These are phyloP conservation scores for Aquilaria agallochum DNA, from an alignment of 441 rosid genomes.

Conservation along the genomic window DNA sequence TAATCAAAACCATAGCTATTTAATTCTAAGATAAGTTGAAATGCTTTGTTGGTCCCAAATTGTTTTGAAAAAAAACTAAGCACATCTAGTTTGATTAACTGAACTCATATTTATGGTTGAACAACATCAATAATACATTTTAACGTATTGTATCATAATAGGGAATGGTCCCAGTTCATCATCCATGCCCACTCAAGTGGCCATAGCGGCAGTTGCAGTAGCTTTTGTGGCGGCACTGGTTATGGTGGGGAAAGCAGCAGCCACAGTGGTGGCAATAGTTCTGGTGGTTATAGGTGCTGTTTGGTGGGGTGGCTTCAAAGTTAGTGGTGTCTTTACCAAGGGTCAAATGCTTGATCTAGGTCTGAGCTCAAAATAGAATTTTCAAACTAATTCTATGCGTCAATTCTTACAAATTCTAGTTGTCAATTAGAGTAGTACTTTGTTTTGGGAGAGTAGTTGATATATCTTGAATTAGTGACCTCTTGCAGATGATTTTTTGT, in stretches of 20 bases:
- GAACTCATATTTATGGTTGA: conserved; percentile 11
- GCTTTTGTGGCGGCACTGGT: conserved; percentile 74
- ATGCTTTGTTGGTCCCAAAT: no score
- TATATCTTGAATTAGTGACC: conserved; percentile 4
- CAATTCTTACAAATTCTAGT: conserved; percentile 9
- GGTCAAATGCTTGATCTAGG: conserved; percentile 57
- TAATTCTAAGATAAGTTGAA: no score
- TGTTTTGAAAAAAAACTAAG: no score
- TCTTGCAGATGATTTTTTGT: not conserved
- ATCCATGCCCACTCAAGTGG: conserved; percentile 73
- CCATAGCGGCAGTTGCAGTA: conserved; percentile 64
- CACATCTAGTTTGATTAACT: conserved; percentile 3
- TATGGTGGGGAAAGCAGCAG: conserved; percentile 60
- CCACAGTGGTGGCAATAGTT: conserved; percentile 61
- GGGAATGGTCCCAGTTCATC: conserved; percentile 90
- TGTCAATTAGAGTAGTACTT: conserved; percentile 4
- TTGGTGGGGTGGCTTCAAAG: conserved; percentile 80
- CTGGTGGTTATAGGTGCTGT: conserved; percentile 68
- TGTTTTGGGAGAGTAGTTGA: conserved; percentile 7
- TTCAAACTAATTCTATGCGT: conserved; percentile 12
- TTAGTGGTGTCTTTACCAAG: conserved; percentile 69
- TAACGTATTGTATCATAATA: conserved; percentile 73
- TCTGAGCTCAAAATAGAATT: conserved; percentile 33
- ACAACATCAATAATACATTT: conserved; percentile 32
- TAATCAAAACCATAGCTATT: no score